Evolutionary conservation across 768 basidiomycete genomes (phyloP).

Genomic region (Macrolepiota fuliginosa): DNA sequence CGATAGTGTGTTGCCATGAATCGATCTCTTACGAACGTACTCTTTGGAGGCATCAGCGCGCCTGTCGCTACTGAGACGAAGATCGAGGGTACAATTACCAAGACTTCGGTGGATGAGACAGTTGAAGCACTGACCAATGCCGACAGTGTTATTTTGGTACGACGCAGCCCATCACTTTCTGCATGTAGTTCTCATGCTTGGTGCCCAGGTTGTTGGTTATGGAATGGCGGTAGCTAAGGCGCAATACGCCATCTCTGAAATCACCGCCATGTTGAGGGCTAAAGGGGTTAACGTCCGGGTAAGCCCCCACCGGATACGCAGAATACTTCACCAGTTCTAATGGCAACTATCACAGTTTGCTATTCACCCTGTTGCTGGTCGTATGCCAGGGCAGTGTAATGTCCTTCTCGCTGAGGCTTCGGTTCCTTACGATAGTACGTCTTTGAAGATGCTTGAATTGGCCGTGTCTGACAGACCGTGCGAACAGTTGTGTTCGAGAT

Average conservation of each 20-base stretch:
- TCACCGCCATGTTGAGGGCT: conserved; percentile 66
- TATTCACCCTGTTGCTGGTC: conserved; percentile 88
- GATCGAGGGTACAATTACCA: conserved; percentile 81
- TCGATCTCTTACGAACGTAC: conserved; percentile 77
- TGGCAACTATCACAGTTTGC: conserved; percentile 46
- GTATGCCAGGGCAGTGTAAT: conserved; percentile 93
- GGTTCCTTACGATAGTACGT: conserved; percentile 84
- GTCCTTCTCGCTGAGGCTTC: conserved; percentile 89
- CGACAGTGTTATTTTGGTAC: conserved; percentile 79
- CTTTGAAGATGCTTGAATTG: neutral
- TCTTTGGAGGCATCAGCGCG: conserved; percentile 82
- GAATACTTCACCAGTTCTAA: neutral
- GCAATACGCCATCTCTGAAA: conserved; percentile 77
- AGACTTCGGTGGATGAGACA: conserved; percentile 78
- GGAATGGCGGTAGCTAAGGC: conserved; percentile 94
- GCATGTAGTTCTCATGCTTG: neutral
- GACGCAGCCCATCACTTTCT: conserved; percentile 7
- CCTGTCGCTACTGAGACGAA: conserved; percentile 55
- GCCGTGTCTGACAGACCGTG: conserved; percentile 3
- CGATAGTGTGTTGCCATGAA: conserved; percentile 89
- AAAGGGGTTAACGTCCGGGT: conserved; percentile 77
- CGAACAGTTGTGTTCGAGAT: conserved; percentile 82
- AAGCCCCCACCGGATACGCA: conserved; percentile 14
- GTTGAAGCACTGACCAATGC: conserved; percentile 76
- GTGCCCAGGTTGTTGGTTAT: conserved; percentile 70